These are phyloP conservation scores for Picea sitchensis DNA, from an alignment of 75 land plant species.

Conservation along the genomic window DNA sequence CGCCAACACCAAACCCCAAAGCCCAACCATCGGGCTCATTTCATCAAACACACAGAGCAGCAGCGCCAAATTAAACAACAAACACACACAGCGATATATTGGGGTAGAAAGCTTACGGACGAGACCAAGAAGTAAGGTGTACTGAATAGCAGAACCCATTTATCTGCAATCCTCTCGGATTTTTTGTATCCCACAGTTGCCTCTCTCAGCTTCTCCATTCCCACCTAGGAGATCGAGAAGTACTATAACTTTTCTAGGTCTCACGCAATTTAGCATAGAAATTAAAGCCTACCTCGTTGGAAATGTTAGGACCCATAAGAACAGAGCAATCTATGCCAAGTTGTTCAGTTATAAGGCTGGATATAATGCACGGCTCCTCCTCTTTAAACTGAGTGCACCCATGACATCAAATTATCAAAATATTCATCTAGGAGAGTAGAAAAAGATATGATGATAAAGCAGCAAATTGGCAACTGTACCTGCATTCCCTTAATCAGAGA, in stretches of 20 bases:
- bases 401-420: not conserved
- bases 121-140: slow-evolving; percentile 77
- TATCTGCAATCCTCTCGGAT: slow-evolving; percentile 56
- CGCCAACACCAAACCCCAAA: no score
- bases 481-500: slow-evolving; percentile 96
- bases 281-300: slow-evolving; percentile 61
- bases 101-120: slow-evolving; percentile 44
- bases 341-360: slow-evolving; percentile 56
- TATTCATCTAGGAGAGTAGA: no score
- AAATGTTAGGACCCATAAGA: slow-evolving; percentile 94
- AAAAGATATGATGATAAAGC: no score
- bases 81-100: no score
- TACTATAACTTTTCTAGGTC: no score
- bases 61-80: no score
- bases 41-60: no score
- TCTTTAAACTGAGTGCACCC: slow-evolving; percentile 39
- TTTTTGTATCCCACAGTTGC: slow-evolving; percentile 85
- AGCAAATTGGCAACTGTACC: slow-evolving; percentile 13
- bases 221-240: no score
- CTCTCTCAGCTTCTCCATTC: no score
- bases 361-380: slow-evolving; percentile 86
- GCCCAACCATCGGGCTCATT: no score
- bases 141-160: slow-evolving; percentile 71
- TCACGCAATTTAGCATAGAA: not conserved
- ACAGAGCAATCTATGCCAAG: slow-evolving; percentile 83